phyloP scores from a whole-genome alignment of 495 filamentous ascomycete genomes.

The Neurospora sp. region DNA sequence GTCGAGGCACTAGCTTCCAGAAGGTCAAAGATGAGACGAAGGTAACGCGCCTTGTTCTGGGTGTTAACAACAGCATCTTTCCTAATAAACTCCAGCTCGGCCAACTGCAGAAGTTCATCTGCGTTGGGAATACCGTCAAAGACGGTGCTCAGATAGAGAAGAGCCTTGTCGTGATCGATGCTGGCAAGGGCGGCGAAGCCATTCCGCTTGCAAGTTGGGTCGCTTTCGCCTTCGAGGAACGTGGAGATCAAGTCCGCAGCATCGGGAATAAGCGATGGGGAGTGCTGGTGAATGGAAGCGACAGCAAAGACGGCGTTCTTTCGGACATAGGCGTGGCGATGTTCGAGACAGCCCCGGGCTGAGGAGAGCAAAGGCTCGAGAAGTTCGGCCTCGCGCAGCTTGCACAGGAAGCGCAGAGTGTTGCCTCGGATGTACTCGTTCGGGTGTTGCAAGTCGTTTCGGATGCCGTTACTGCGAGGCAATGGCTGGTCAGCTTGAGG shows the following conservation, averaged over 20 bases:
- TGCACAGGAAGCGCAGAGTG: conserved; percentile 92
- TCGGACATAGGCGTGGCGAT: conserved; percentile 92
- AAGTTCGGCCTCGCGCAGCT: conserved; percentile 90
- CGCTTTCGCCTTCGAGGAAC: conserved; percentile 86
- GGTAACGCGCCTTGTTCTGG: conserved; percentile 88
- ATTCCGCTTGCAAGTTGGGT: conserved; percentile 96
- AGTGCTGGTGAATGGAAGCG: conserved; percentile 85
- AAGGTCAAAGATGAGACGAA: conserved; percentile 92
- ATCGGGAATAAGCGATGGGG: conserved; percentile 86
- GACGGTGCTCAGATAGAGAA: conserved; percentile 80
- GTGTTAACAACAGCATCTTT: conserved; percentile 94
- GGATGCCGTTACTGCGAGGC: conserved; percentile 75
- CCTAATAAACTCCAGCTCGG: conserved; percentile 90
- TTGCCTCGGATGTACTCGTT: conserved; percentile 98
- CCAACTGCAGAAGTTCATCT: conserved; percentile 87
- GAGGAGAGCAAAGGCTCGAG: conserved; percentile 93
- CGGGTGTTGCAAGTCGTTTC: conserved; percentile 91
- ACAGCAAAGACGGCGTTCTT: conserved; percentile 97
- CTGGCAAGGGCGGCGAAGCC: conserved; percentile 85
- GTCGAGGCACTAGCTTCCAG: conserved; percentile 88
- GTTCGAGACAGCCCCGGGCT: conserved; percentile 81
- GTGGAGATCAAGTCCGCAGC: conserved; percentile 84
- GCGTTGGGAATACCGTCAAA: conserved; percentile 92
- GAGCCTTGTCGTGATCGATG: conserved; percentile 86
- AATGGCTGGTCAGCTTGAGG: conserved; percentile 8